Evolutionary conservation across 768 basidiomycete genomes (phyloP), one percentile per base, ranked within the genome.

Genomic region (Suillus paluster): DNA sequence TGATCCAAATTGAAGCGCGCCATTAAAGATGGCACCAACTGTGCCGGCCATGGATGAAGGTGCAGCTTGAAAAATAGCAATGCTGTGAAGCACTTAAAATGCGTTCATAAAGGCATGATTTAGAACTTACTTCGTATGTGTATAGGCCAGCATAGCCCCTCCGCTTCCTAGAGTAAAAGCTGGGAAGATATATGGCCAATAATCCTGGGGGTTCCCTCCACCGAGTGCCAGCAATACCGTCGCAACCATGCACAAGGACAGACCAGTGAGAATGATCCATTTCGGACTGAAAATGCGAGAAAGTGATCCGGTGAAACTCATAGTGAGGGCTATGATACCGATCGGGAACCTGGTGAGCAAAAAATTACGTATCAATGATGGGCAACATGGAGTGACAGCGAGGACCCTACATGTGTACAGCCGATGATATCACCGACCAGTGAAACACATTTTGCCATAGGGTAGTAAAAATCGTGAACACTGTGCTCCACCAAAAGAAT

Each of bases 21-120:
- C 78, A 61, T 83, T 84, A 75, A 84, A 84, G 42, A 86, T 80
- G 17, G 85, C 86, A 19, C 83, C 83, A 15, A 84, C 78, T 5
- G 80, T 82, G 42, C 86, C 85, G 4, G 83, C 77, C 67, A 83
- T 79, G 23, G 76, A 74, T 10, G 80, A 60, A 4, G 84, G 84
- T 6, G 77, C 79, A 46, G 77, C 77, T 60, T 76, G 78, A 71
- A 86, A 80, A 46, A 85, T 77, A 12, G 83, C 82, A 46, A 86
- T 81, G 65, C 82, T 85, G 60, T 2, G n/a, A 50, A 58, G 55
- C 3, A 27, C 33, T 44, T 61, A 50, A 15, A 46, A 39, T 39
- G 46, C 15, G n/a, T 54, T 63, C n/a, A 59, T 25, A 25, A 60
- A 34, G 54, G 11, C 10, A 33, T 11, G 10, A 30, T 3, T 27